Evolutionary conservation across 2,329 filamentous ascomycete genomes (phyloP).

Genomic region (Penicillium palitans): DNA sequence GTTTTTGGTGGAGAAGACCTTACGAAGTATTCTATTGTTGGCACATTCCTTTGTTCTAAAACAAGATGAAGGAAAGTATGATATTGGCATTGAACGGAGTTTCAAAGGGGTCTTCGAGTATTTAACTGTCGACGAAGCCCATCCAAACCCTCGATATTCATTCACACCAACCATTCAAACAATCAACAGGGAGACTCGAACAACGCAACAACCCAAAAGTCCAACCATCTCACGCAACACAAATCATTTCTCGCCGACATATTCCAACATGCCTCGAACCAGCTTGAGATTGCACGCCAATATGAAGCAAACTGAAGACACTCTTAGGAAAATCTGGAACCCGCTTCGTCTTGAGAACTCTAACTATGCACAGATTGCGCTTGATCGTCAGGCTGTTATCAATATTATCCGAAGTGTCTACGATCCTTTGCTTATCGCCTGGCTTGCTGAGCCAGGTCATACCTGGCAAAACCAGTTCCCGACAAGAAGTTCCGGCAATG

Average conservation of each 20-base stretch:
- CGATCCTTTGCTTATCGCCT: neutral
- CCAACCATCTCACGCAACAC: neutral
- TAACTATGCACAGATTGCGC: neutral
- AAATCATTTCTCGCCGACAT: neutral
- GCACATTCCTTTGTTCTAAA: neutral
- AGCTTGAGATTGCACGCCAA: neutral
- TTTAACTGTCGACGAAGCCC: neutral
- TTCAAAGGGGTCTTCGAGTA: neutral
- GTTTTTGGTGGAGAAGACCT: neutral
- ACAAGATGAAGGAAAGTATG: neutral
- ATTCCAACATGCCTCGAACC: neutral
- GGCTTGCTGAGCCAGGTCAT: neutral
- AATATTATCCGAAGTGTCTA: constrained; percentile 1
- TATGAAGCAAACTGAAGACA: too few species aligned
- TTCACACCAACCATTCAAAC: neutral
- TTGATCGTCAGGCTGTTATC: neutral
- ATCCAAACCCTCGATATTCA: neutral
- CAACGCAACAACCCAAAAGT: neutral
- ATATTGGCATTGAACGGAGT: neutral
- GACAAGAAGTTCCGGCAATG: neutral
- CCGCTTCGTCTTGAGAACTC: neutral
- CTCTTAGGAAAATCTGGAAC: neutral
- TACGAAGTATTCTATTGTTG: neutral
- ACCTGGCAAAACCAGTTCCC: neutral
- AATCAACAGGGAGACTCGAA: neutral